These are phyloP conservation scores for Starmerella vitae DNA, from an alignment of 805 yeast species.

Conservation along the genomic window DNA sequence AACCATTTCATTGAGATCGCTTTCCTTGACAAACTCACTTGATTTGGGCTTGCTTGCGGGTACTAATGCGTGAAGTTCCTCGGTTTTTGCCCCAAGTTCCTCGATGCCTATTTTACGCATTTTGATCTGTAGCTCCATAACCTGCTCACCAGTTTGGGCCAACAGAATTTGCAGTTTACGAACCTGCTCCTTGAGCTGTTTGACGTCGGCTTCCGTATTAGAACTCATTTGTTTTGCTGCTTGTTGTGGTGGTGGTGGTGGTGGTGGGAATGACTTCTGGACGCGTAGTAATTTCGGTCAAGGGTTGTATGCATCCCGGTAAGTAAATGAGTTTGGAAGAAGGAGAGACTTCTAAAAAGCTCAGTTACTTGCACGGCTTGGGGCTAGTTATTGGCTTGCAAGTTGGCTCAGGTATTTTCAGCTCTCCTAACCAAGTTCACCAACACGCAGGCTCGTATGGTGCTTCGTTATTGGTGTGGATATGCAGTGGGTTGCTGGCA, in stretches of 20 bases:
- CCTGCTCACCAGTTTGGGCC: constrained; percentile 66
- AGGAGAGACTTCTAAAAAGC: background rate
- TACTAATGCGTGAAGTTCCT: constrained; percentile 20
- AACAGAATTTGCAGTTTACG: constrained; percentile 53
- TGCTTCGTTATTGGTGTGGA: constrained; percentile 29
- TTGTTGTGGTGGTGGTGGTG: no score
- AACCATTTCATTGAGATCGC: constrained; percentile 74
- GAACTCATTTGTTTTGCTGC: no score
- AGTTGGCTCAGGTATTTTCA: constrained; percentile 34
- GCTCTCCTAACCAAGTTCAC: constrained; percentile 32
- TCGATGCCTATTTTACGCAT: constrained; percentile 31
- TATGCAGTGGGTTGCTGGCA: constrained; percentile 30
- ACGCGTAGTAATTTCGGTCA: no score
- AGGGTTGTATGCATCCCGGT: no score
- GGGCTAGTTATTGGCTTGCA: constrained; percentile 32
- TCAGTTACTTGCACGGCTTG: constrained; percentile 27
- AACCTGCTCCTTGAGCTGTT: constrained; percentile 33
- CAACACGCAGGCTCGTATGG: constrained; percentile 30
- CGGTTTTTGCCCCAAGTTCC: constrained; percentile 18
- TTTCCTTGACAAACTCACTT: constrained; percentile 44
- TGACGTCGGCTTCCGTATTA: constrained; percentile 22
- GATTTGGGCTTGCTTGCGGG: constrained; percentile 10
- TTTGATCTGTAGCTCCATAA: constrained; percentile 53
- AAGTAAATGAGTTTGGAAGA: no score
- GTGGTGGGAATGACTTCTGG: no score